Percentiles rank a stretch among this genome's conserved stretches.
Conservation (phyloP, 2,329 filamentous ascomycete genomes). For the Fusarium robinianum region DNA sequence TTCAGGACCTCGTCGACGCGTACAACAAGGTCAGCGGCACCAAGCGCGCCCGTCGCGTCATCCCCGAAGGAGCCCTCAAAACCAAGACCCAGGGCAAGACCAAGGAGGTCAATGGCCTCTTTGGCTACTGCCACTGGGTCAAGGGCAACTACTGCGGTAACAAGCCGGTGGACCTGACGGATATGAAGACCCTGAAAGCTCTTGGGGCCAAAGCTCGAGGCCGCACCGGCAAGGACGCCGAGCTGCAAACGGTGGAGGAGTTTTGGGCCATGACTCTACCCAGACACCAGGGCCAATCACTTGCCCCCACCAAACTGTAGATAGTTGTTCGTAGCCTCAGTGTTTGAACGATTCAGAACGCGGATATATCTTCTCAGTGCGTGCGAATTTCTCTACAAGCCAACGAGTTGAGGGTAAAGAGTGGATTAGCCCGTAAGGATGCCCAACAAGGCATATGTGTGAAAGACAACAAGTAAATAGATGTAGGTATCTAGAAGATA, state of each 20-base stretch:
- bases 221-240: not conserved
- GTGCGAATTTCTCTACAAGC: too few relatives aligned
- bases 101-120: conserved; percentile 4
- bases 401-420: too few relatives aligned
- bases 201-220: not conserved
- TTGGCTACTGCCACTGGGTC: not conserved
- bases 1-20: conserved; percentile 2
- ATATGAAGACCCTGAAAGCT: not conserved
- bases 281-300: not conserved
- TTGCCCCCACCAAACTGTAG: too few relatives aligned
- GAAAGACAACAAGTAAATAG: too few relatives aligned
- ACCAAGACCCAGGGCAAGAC: not conserved
- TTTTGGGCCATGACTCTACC: not conserved
- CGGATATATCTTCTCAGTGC: too few relatives aligned
- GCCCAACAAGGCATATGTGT: too few relatives aligned
- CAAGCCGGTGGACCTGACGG: not conserved
- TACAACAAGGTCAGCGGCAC: conserved; percentile 4
- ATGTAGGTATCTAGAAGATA: too few relatives aligned
- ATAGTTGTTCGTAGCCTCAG: too few relatives aligned
- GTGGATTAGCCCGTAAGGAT: too few relatives aligned
- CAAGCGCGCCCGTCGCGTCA: not conserved
- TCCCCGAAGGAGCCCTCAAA: not conserved
- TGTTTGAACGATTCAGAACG: too few relatives aligned
- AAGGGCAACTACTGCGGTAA: conserved; percentile 1
- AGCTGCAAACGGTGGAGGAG: conserved; percentile 1